Percentiles rank a stretch among this genome's conserved stretches.
Evolutionary conservation across 306 rosid genomes (phyloP).

Genomic region (Sindora glabra): DNA sequence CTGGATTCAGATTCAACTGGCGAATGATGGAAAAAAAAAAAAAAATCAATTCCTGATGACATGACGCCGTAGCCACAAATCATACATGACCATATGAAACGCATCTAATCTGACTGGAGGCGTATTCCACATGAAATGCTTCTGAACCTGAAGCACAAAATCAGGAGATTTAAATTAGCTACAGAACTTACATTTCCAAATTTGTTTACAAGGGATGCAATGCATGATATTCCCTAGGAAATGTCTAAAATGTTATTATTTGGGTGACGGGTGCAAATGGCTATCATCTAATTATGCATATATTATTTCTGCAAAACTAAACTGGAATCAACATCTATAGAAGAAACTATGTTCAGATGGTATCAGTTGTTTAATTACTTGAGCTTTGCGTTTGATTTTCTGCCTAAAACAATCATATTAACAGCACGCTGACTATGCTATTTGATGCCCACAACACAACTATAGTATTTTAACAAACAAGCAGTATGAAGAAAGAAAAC

Average conservation of each 20-base stretch:
- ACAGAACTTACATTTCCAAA: background rate
- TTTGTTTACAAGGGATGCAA: background rate
- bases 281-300: too few relatives aligned
- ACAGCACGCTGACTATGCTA: too few relatives aligned
- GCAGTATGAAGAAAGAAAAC: background rate
- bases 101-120: slow-evolving; percentile 23
- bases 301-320: too few relatives aligned
- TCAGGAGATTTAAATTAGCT: background rate
- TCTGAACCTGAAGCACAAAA: slow-evolving; percentile 20
- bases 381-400: too few relatives aligned
- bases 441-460: too few relatives aligned
- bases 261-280: too few relatives aligned
- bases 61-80: slow-evolving; percentile 25
- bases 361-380: too few relatives aligned
- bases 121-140: slow-evolving; percentile 25
- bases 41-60: slow-evolving; percentile 10
- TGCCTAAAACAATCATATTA: too few relatives aligned
- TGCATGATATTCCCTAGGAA: background rate
- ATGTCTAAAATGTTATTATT: background rate
- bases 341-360: too few relatives aligned
- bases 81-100: slow-evolving; percentile 32
- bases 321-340: too few relatives aligned
- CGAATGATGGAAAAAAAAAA: background rate
- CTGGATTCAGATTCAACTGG: background rate
- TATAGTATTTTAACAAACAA: too few relatives aligned